Evolutionary conservation across 2,329 filamentous ascomycete species (phyloP).

Genomic region (Monilinia fructicola): DNA sequence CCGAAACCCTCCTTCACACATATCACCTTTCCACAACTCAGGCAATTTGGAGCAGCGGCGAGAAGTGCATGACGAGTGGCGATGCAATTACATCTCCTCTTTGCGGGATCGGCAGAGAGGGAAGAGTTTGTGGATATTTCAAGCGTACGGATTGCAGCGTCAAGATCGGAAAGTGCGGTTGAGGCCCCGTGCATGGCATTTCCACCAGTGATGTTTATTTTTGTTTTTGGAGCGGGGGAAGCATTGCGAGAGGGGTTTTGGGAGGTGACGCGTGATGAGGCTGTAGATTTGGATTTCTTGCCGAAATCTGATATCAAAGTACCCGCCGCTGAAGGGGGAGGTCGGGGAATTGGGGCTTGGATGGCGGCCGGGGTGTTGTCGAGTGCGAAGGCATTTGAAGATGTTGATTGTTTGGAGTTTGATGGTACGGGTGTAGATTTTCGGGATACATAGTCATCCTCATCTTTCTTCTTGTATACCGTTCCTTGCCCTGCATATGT

Average conservation of each 20-base stretch:
- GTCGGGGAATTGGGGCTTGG: conserved; percentile 45
- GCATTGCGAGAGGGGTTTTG: conserved; percentile 48
- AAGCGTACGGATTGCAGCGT: conserved; percentile 81
- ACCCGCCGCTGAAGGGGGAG: conserved; percentile 64
- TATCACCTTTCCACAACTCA: conserved; percentile 90
- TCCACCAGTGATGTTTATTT: conserved; percentile 72
- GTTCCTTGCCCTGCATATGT: conserved; percentile 58
- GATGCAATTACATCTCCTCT: conserved; percentile 81
- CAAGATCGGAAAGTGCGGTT: conserved; percentile 67
- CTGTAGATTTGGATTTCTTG: conserved; percentile 52
- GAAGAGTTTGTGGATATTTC: conserved; percentile 91
- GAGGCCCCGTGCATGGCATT: conserved; percentile 80
- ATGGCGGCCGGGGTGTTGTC: conserved; percentile 53
- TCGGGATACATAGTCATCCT: conserved; percentile 69
- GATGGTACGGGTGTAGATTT: conserved; percentile 44
- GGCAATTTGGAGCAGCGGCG: conserved; percentile 87
- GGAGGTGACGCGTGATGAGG: conserved; percentile 49
- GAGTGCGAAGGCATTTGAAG: conserved; percentile 43
- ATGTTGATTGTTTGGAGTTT: conserved; percentile 39
- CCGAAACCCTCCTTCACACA: conserved; percentile 93
- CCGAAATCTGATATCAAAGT: conserved; percentile 78
- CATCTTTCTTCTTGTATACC: conserved; percentile 72
- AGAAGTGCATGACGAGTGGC: conserved; percentile 85
- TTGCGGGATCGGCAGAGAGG: conserved; percentile 51
- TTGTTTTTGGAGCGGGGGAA: conserved; percentile 50